These are phyloP conservation scores for Isabelozyma heimii DNA, from an alignment of 805 yeast genomes.

Conservation along the genomic window DNA sequence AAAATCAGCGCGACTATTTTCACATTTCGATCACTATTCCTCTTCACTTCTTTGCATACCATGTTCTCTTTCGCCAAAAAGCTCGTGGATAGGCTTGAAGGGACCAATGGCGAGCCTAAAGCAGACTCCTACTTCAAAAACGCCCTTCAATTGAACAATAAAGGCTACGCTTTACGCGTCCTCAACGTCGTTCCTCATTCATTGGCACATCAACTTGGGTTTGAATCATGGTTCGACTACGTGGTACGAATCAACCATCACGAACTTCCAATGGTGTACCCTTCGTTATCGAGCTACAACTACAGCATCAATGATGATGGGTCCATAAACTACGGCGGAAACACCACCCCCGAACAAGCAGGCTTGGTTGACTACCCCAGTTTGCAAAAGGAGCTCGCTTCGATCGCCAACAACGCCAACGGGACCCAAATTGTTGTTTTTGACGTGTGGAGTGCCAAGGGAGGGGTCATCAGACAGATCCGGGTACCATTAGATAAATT, in stretches of 20 bases:
- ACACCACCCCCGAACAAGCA: conserved; percentile 29
- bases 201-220: conserved; percentile 27
- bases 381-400: conserved; percentile 41
- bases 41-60: neutral
- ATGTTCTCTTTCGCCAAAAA: conserved; percentile 47
- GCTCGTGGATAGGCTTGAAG: conserved; percentile 39
- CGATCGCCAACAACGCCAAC: conserved; percentile 26
- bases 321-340: conserved; percentile 33
- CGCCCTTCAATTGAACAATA: conserved; percentile 30
- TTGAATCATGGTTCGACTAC: conserved; percentile 87
- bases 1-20: no score
- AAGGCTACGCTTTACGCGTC: conserved; percentile 41
- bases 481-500: conserved; percentile 18
- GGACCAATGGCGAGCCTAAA: conserved; percentile 11
- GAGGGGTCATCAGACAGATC: conserved; percentile 50
- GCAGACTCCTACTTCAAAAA: conserved; percentile 36
- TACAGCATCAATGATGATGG: conserved; percentile 42
- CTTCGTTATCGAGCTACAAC: conserved; percentile 22
- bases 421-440: conserved; percentile 45
- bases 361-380: conserved; percentile 40
- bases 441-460: conserved; percentile 85
- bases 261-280: conserved; percentile 45
- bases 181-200: conserved; percentile 38
- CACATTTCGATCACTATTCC: neutral
- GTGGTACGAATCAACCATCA: conserved; percentile 78